A percentile compares a stretch with the other conserved stretches of the same genome.
Conservation (phyloP, 2,329 filamentous ascomycete species). For the Neoscytalidium dimidiatum region DNA sequence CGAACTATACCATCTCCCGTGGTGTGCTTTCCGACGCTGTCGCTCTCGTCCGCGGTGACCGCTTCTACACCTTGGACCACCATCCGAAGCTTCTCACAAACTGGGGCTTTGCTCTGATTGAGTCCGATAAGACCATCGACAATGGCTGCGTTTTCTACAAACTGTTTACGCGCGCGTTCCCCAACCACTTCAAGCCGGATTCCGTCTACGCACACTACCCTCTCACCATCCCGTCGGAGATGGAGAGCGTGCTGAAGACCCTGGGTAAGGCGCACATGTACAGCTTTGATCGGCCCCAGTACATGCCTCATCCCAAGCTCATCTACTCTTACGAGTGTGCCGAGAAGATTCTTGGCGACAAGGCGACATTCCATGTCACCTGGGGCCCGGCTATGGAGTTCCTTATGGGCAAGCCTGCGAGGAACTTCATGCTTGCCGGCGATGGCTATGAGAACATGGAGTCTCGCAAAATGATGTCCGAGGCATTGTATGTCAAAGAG, state of each 20-base stretch:
- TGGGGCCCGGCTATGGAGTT: conserved; percentile 66
- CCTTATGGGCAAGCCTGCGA: conserved; percentile 60
- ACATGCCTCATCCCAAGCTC: conserved; percentile 47
- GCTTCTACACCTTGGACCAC: conserved; percentile 77
- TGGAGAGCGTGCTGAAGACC: conserved; percentile 67
- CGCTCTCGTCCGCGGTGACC: conserved; percentile 74
- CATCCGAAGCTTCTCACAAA: conserved; percentile 73
- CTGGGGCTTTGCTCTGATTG: conserved; percentile 77
- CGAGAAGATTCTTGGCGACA: conserved; percentile 62
- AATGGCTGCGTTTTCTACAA: conserved; percentile 86
- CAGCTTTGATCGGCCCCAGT: conserved; percentile 64
- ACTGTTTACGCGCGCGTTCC: conserved; percentile 77
- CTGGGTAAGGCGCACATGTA: conserved; percentile 70
- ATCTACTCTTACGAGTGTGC: conserved; percentile 64
- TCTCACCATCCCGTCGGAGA: conserved; percentile 70
- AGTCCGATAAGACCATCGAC: conserved; percentile 72
- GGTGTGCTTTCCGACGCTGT: conserved; percentile 79
- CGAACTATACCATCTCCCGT: conserved; percentile 74
- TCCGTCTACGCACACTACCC: conserved; percentile 84
- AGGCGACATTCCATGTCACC: conserved; percentile 62
- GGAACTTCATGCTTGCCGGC: conserved; percentile 57
- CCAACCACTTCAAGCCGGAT: conserved; percentile 74
- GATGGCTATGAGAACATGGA: conserved; percentile 34
- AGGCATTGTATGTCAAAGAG: conserved; percentile 60
- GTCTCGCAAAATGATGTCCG: conserved; percentile 42